Evolutionary conservation across 2,329 filamentous ascomycete genomes (phyloP), one percentile per base, ranked within the genome.

Genomic region (Fusarium denticulatum): DNA sequence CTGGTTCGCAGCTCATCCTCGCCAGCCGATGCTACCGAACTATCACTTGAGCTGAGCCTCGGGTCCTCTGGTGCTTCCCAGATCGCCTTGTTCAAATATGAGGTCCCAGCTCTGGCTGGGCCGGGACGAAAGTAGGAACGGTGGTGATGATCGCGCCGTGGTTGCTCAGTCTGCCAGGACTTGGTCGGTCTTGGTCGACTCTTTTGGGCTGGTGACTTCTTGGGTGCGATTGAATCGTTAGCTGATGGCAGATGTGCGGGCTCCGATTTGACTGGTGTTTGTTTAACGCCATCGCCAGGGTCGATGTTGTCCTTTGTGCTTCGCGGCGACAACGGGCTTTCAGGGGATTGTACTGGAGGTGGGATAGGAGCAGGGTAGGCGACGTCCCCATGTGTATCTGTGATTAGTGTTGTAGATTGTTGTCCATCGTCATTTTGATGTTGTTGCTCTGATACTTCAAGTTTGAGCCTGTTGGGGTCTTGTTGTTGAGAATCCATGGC

Each of bases 31-130:
- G 52, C 68, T n/a, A 61, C 40, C 18, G 73, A 74, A 24, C 63
- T 74, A n/a, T 63, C 66, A 28, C 64, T 72, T 22, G 72, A 67
- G 39, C 60, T 62, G 11, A 52, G 32, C 13, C 30, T 26, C 18
- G 43, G 53, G 9, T 52, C 32, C 15, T 60, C 43, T 30, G 52
- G 46, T 6, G 72, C 73, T 57, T 61, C 66, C 73, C 70, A 76
- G 20, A 75, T 75, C 30, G 73, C 73, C 47, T 50, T 72, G 32
- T 75, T 75, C 42, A 75, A 43, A 60, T 75, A 75, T 16, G 73
- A 75, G 9, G 73, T 75, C 18, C 73, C 73, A 37, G 73, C 73
- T 32, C 73, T 74, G 26, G 70, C 67, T 30, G 73, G 73, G 12
- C 67, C 63, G 10, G 73, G 73, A 58, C 70, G 73, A 39, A 76